These are phyloP conservation scores for Schwanniomyces polymorphus DNA, from an alignment of 805 yeast genomes.

Conservation along the genomic window DNA sequence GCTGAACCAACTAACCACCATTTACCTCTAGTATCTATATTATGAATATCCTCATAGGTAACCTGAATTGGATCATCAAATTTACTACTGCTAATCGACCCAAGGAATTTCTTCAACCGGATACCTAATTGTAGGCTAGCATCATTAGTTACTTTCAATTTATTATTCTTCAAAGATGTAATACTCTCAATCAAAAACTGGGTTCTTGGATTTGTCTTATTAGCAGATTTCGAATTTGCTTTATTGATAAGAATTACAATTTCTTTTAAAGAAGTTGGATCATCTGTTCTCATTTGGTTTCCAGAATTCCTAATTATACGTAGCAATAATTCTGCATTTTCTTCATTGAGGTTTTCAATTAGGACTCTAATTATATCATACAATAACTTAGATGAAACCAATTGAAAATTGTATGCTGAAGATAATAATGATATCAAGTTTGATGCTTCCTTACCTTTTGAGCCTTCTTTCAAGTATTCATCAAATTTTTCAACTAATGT, in stretches of 20 bases:
- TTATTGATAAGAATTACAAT: slow-evolving; percentile 63
- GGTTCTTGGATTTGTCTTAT: slow-evolving; percentile 56
- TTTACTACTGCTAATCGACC: slow-evolving; percentile 47
- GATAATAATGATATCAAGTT: slow-evolving; percentile 76
- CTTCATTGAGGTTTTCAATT: slow-evolving; percentile 59
- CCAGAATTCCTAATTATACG: slow-evolving; percentile 77
- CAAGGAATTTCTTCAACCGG: slow-evolving; percentile 64
- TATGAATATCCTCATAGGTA: slow-evolving; percentile 74
- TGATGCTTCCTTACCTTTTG: slow-evolving; percentile 47
- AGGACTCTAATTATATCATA: slow-evolving; percentile 71
- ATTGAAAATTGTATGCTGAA: slow-evolving; percentile 73
- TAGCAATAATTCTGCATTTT: slow-evolving; percentile 74
- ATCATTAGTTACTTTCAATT: slow-evolving; percentile 58
- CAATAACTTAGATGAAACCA: slow-evolving; percentile 69
- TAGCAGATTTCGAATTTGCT: slow-evolving; percentile 34
- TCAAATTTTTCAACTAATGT: slow-evolving; percentile 72
- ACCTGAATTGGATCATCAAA: slow-evolving; percentile 80
- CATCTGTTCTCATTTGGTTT: slow-evolving; percentile 83
- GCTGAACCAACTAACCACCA: slow-evolving; percentile 99
- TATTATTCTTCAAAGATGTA: slow-evolving; percentile 82
- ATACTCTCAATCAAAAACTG: slow-evolving; percentile 84
- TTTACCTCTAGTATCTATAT: slow-evolving; percentile 79
- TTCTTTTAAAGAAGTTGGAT: slow-evolving; percentile 80
- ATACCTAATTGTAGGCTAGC: slow-evolving; percentile 50
- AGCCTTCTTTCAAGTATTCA: slow-evolving; percentile 26